Evolutionary conservation across 345 rosid genomes (phyloP), one percentile per base, ranked within the genome.

Genomic region (Eucalyptus dawsonii): DNA sequence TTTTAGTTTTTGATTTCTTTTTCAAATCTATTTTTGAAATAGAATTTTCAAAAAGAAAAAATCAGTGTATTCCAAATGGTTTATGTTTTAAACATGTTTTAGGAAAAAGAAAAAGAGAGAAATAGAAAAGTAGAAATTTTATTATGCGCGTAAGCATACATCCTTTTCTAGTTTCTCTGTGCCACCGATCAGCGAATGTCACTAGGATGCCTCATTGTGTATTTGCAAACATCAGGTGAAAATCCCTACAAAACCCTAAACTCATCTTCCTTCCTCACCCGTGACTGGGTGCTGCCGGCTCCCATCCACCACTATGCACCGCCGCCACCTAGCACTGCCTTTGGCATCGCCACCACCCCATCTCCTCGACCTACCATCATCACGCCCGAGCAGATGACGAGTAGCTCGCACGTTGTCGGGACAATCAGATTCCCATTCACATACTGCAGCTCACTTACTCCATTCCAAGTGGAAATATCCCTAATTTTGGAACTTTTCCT

Each of bases 71-170:
- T 1, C 3, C 0, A 50, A 50, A 50, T 3, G 7, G 15, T 50
- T 50, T 50, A 0, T 15, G 3, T 15, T 50, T 3, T 6, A 6
- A 50, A 50, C 3, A 0, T 15, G 3, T 50, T 50, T 0, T 0
- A 1, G 0, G 0, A 0, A 2, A 6, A 0, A 15, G 6, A 1
- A 50, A 50, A 50, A 50, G 0, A 15, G 1, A 50, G 0, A 50
- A 50, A 15, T 14, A 14, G 0, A 50, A 7, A 50, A 50, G 0
- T 50, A 15, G 0, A 50, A 50, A 50, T 50, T 50, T 50, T 50
- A 50, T 50, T 7, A 15, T 50, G 3, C 2, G 7, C 7, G 1
- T 50, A 14, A 65, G 21, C 40, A n/a, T n/a, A n/a, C 6, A 65
- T 14, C 21, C 1, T n/a, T 65, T 65, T 65, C 3, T 0, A n/a